These are phyloP conservation scores for Erucastrum elatum DNA, from an alignment of 345 rosid species.

Conservation along the genomic window DNA sequence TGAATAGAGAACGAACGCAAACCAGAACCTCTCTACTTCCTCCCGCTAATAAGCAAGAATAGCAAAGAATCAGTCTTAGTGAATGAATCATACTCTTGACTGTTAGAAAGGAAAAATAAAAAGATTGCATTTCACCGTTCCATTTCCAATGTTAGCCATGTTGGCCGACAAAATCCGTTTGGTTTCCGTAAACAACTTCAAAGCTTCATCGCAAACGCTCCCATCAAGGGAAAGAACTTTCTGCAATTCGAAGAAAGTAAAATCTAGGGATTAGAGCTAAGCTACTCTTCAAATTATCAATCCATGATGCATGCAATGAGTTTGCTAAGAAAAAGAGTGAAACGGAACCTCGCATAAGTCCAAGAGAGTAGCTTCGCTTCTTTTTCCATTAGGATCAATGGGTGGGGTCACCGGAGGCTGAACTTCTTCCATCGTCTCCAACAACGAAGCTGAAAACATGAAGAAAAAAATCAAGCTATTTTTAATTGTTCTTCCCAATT, in stretches of 20 bases:
- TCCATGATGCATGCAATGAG: neutral
- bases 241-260: conserved; percentile 50
- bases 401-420: conserved; percentile 44
- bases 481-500: neutral
- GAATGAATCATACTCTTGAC: conserved; percentile 35
- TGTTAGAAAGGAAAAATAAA: neutral
- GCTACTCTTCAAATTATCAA: neutral
- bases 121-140: conserved; percentile 47
- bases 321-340: neutral
- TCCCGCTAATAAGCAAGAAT: conserved; percentile 52
- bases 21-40: conserved; percentile 88
- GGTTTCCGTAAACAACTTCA: conserved; percentile 71
- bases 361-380: conserved; percentile 30
- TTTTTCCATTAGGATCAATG: conserved; percentile 34
- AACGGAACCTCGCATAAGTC: conserved; percentile 45
- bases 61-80: neutral
- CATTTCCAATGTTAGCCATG: conserved; percentile 57
- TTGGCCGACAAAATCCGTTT: conserved; percentile 57
- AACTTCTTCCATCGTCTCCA: conserved; percentile 41
- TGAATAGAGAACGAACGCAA: conserved; percentile 70
- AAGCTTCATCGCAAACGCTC: conserved; percentile 42
- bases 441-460: conserved; percentile 29
- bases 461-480: conserved; percentile 3
- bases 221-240: conserved; percentile 59
- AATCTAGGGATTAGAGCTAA: neutral